Base-by-base conservation (phyloP, 2,329 filamentous ascomycete species). In the Cladosporium sp. region DNA sequence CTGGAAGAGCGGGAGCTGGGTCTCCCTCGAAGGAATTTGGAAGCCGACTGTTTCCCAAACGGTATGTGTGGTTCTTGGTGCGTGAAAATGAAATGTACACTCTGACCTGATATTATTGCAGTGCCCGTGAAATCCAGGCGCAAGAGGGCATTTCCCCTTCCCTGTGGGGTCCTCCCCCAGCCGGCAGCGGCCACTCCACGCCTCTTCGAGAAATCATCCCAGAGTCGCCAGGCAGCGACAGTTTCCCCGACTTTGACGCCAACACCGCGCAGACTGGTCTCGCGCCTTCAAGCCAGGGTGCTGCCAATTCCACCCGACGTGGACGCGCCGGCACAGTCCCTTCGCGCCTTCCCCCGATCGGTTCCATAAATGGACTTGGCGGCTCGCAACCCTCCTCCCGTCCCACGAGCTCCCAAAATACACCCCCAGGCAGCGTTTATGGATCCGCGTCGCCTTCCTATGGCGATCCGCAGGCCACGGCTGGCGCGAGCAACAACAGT, bases 181-280 rank as follows among this genome's bases (percentile, higher is more conserved):
- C 92, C 51, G 96, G 92, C 50, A 96, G 92, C 68, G 93, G 92
- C 58, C 92, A 96, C 70, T 96, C 92, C 17, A 96, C 92, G 37
- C 93, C 93, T 60, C 80, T 99, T 45, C 89, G 93, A 64, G 93
- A 97, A 74, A 96, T 92, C 58, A 97, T 99, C 55, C 91, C 92
- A 57, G 93, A 99, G 73, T 96, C 92, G 30, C 93, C 93, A 27
- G 93, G 88, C 58, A 80, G 79, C 60, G 92, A 96, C 73, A 92
- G 88, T 60, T 97, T 97, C 62, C 91, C 93, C 52, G 91, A 96
- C 69, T 89, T 96, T 67, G 80, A 86, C 55, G 58, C 57, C 15
- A 60, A 50, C n/a, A 59, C 62, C 29, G 53, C 57, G 20, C 40
- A 48, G 38, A 55, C 51, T 34, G 57, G 54, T 19, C 54, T 60